Conservation (phyloP, 495 filamentous ascomycete genomes). For the Hypoxylon rickii region DNA sequence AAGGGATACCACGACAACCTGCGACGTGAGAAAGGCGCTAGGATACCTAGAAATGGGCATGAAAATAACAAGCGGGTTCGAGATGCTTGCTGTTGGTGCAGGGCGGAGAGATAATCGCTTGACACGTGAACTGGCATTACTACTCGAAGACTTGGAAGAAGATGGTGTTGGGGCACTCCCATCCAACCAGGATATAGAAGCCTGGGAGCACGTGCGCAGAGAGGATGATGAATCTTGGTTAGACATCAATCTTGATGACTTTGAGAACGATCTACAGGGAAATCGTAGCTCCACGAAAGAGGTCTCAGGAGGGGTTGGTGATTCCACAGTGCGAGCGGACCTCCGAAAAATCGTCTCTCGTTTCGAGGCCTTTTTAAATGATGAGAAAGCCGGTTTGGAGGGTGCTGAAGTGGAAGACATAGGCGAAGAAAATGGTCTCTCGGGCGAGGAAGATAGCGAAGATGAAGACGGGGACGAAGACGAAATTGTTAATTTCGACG, state of each 20-base stretch:
- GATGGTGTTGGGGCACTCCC: constrained; percentile 65
- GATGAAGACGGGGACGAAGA: constrained; percentile 68
- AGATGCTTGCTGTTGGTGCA: constrained; percentile 76
- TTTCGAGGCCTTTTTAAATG: constrained; percentile 91
- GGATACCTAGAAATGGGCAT: constrained; percentile 74
- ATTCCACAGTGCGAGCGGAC: constrained; percentile 77
- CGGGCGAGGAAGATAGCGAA: constrained; percentile 55
- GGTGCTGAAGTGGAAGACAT: constrained; percentile 80
- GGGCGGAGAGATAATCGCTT: constrained; percentile 65
- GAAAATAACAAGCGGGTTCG: constrained; percentile 88
- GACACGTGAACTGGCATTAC: constrained; percentile 72
- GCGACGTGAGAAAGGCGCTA: constrained; percentile 43
- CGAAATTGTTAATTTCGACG: constrained; percentile 77
- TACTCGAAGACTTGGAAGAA: constrained; percentile 72
- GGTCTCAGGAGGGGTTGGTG: constrained; percentile 64
- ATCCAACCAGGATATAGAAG: constrained; percentile 69
- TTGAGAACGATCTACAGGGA: constrained; percentile 74
- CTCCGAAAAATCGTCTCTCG: constrained; percentile 85
- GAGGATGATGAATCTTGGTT: constrained; percentile 92
- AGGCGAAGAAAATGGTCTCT: constrained; percentile 67
- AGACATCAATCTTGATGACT: constrained; percentile 86
- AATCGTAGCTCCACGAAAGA: constrained; percentile 27
- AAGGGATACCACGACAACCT: constrained; percentile 13
- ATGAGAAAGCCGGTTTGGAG: constrained; percentile 77
- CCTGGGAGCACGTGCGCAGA: constrained; percentile 62